Evolutionary conservation across 805 yeast species (phyloP).

Genomic region (Candida ovalis): DNA sequence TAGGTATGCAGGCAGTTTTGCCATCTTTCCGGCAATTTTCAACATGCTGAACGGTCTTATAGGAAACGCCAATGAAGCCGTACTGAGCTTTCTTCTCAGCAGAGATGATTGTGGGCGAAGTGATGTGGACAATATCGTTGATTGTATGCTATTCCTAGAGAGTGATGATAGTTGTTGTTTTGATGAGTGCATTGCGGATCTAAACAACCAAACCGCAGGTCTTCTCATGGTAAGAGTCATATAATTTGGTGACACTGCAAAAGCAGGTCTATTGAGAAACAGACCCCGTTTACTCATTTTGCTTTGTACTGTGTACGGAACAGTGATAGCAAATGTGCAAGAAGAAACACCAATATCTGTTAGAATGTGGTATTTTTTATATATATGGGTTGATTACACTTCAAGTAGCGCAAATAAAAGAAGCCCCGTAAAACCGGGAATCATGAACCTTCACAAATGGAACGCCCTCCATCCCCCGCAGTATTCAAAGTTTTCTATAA

Average conservation of each 20-base stretch:
- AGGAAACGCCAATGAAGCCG: neutral
- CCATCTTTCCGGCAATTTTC: constrained; percentile 50
- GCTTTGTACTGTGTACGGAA: neutral
- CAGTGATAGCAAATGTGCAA: no score
- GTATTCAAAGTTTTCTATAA: no score
- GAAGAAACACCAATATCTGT: no score
- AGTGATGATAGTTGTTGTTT: neutral
- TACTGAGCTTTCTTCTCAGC: constrained; percentile 3
- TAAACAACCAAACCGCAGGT: neutral
- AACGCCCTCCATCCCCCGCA: no score
- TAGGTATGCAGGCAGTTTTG: constrained; percentile 69
- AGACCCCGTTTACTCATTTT: neutral
- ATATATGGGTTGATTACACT: no score
- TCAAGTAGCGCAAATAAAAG: no score
- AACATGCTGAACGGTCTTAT: constrained; percentile 30
- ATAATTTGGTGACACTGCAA: neutral
- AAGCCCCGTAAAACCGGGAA: no score
- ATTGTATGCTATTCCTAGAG: neutral
- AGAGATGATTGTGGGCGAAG: constrained; percentile 2
- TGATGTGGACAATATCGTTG: constrained; percentile 3
- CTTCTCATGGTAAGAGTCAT: neutral
- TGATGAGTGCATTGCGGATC: neutral
- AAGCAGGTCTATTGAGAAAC: neutral
- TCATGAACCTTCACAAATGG: no score
- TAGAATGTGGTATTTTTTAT: no score